Evolutionary conservation across 495 filamentous ascomycete species (phyloP), one percentile per base, ranked within the genome.

Genomic region (Physcia stellaris): DNA sequence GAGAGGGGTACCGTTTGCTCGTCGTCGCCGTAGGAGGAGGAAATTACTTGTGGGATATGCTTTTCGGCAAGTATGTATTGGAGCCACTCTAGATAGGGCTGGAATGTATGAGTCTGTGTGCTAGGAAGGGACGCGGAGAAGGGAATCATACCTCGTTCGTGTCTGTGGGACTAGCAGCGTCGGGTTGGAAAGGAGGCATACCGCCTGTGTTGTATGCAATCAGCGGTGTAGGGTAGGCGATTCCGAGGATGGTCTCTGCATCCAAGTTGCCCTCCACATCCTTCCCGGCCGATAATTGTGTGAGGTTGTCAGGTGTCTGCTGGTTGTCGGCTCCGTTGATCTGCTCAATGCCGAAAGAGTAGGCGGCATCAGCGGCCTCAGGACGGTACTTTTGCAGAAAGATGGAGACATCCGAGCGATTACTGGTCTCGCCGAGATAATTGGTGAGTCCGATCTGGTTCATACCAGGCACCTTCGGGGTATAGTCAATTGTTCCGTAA

Each of bases 1-100:
- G 64, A 54, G 24, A 62, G 50, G 0, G 83, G 81, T 0, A 90
- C 70, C 4, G 73, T 80, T 60, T 87, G 68, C 53, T 93, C 85
- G 32, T 86, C 72, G 46, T 88, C 83, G 28, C 81, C 82, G 53
- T 90, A 93, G 0, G 78, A 84, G 30, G 75, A 85, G 24, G 80
- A 77, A 42, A 93, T 71, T 10, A 81, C 73, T 42, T 80, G 73
- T 1, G 84, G 85, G 7, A 93, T 65, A 6, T 75, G 61, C 11
- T 52, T 41, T 35, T 70, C 55, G 15, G 56, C 50, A 11, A 77
- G 58, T 2, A 82, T 56, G 44, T 74, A 75, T 18, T 75, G 66
- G 23, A 86, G 68, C 46, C 77, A 84, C 2, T 75, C 69, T 4
- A 86, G 61, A 52, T 83, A 90, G 0, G 83, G 83, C 64, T 87